A percentile compares a stretch with the other conserved stretches of the same genome.
These are phyloP conservation scores for Globisporangium splendens DNA, from an alignment of 352 stramenopile genomes.

Conservation along the genomic window DNA sequence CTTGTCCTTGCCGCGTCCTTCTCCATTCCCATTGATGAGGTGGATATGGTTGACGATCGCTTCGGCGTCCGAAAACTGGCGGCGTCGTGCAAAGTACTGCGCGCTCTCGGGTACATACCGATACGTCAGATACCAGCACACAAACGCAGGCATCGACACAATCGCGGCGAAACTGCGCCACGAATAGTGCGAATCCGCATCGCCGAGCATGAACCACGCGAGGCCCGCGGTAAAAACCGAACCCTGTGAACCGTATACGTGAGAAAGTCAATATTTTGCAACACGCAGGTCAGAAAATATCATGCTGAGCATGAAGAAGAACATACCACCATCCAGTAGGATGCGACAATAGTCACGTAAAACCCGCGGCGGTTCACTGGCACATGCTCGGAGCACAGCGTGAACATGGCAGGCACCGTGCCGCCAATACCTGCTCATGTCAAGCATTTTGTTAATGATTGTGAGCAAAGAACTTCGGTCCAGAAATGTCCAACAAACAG, in stretches of 20 bases:
- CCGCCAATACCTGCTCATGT: conserved; percentile 83
- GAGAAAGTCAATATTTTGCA: too few relatives aligned
- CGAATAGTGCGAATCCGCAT: conserved; percentile 31
- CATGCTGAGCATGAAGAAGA: background rate
- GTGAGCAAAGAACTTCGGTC: too few relatives aligned
- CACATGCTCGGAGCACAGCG: conserved; percentile 86
- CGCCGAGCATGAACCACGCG: conserved; percentile 80
- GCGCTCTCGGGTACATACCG: conserved; percentile 79
- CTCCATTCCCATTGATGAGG: conserved; percentile 24
- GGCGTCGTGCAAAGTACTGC: conserved; percentile 55
- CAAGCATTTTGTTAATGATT: too few relatives aligned
- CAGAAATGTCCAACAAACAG: too few relatives aligned
- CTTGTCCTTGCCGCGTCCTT: background rate
- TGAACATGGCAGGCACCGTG: conserved; percentile 84
- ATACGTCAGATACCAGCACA: conserved; percentile 68
- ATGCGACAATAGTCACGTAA: conserved; percentile 85
- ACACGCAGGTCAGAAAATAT: too few relatives aligned
- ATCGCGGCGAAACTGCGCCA: conserved; percentile 81
- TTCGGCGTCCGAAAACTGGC: conserved; percentile 49
- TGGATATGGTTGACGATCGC: conserved; percentile 61
- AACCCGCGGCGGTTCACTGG: conserved; percentile 63
- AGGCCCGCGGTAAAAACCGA: conserved; percentile 79
- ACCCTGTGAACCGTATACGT: conserved; percentile 26
- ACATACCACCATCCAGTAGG: conserved; percentile 89
- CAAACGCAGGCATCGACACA: conserved; percentile 60